Evolutionary conservation across 495 filamentous ascomycete species (phyloP).

Genomic region (Haplographium delicatum): DNA sequence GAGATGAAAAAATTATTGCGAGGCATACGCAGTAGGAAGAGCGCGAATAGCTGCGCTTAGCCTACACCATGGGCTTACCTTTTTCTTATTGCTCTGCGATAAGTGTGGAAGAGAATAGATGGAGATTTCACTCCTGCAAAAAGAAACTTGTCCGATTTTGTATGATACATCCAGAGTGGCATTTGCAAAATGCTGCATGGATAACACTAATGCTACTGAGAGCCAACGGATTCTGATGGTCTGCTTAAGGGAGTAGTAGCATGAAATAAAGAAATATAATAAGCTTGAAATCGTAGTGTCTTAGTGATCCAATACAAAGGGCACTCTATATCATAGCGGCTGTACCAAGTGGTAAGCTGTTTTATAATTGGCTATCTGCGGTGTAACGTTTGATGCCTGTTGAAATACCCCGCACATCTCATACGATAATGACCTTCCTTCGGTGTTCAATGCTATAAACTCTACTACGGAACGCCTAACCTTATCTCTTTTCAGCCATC

Average conservation of each 20-base stretch:
- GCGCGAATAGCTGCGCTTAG: background rate
- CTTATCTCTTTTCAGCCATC: no score
- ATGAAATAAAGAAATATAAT: constrained; percentile 9
- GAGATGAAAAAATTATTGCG: background rate
- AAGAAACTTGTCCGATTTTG: no score
- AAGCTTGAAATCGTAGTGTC: background rate
- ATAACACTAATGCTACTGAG: background rate
- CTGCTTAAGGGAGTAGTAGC: constrained; percentile 12
- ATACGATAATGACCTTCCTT: no score
- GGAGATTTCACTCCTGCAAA: no score
- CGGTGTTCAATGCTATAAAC: no score
- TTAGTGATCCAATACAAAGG: no score
- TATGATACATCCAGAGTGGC: background rate
- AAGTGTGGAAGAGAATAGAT: background rate
- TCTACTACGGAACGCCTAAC: no score
- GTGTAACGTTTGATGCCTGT: no score
- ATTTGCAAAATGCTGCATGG: background rate
- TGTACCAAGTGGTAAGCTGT: no score
- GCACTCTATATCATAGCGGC: no score
- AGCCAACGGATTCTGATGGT: constrained; percentile 5
- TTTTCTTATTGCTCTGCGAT: background rate
- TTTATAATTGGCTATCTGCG: no score
- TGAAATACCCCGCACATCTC: no score
- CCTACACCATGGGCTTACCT: background rate
- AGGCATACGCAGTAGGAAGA: background rate